Conservation (phyloP, 2,329 filamentous ascomycete species). For the Zymoseptoria brevis region DNA sequence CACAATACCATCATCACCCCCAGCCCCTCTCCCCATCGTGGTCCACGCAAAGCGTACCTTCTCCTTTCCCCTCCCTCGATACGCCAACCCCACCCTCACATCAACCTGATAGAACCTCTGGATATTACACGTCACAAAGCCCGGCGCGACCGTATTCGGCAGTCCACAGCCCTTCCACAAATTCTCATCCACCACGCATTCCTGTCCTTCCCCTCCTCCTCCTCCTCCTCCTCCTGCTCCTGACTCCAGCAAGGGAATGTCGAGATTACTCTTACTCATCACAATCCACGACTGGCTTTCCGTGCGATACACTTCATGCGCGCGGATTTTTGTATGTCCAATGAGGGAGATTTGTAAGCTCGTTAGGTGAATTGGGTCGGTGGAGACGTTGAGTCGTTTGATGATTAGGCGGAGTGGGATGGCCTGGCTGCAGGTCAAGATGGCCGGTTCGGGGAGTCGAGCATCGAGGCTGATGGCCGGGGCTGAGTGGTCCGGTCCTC, state of each 20-base stretch:
- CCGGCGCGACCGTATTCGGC: slow-evolving; percentile 79
- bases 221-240: slow-evolving; percentile 38
- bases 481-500: slow-evolving; percentile 29
- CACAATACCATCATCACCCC: neutral
- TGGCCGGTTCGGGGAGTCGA: slow-evolving; percentile 75
- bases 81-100: slow-evolving; percentile 67
- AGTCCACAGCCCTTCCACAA: slow-evolving; percentile 66
- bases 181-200: slow-evolving; percentile 43
- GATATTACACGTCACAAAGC: slow-evolving; percentile 84
- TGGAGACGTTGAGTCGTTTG: slow-evolving; percentile 63
- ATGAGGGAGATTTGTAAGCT: slow-evolving; percentile 76
- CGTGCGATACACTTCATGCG: slow-evolving; percentile 63
- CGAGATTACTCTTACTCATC: slow-evolving; percentile 61
- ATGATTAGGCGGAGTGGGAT: slow-evolving; percentile 73
- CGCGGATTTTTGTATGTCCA: slow-evolving; percentile 69
- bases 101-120: slow-evolving; percentile 75
- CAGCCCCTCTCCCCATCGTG: neutral
- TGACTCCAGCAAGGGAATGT: slow-evolving; percentile 55
- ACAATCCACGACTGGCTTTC: slow-evolving; percentile 72
- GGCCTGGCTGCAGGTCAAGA: slow-evolving; percentile 82
- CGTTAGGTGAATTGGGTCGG: slow-evolving; percentile 65
- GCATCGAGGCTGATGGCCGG: slow-evolving; percentile 69
- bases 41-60: slow-evolving; percentile 34
- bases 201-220: slow-evolving; percentile 49
- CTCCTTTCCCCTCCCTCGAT: slow-evolving; percentile 49